phyloP scores from a whole-genome alignment of 805 yeast genomes.

The Kuraishia capsulata region DNA sequence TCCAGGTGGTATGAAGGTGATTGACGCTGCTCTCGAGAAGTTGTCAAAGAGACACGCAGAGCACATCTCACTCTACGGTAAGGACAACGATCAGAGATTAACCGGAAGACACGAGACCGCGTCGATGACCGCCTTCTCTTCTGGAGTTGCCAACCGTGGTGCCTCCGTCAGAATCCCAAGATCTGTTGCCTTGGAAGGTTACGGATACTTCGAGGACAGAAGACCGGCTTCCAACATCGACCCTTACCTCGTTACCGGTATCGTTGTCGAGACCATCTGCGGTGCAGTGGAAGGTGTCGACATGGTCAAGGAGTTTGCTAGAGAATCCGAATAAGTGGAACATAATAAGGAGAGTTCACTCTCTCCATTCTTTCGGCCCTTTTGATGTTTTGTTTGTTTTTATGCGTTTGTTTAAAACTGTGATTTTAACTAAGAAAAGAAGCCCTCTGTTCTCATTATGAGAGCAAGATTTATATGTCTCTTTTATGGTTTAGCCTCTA shows the following conservation, averaged over 20 bases:
- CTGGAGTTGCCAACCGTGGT: slow-evolving; percentile 99
- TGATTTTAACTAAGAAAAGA: no score
- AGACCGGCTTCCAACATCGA: slow-evolving; percentile 99
- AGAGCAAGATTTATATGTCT: no score
- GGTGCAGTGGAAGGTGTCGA: slow-evolving; percentile 94
- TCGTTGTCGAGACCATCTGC: slow-evolving; percentile 93
- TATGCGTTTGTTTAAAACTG: neutral
- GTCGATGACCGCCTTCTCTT: slow-evolving; percentile 78
- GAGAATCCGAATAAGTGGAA: slow-evolving; percentile 39
- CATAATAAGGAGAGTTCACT: no score
- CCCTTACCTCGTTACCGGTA: slow-evolving; percentile 97
- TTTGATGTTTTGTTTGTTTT: neutral
- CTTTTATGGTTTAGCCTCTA: no score
- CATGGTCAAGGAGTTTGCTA: slow-evolving; percentile 82
- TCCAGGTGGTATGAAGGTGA: slow-evolving; percentile 93
- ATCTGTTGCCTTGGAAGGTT: slow-evolving; percentile 96
- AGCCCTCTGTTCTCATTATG: no score
- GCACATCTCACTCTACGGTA: slow-evolving; percentile 91
- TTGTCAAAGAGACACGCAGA: slow-evolving; percentile 94
- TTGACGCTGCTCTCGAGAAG: slow-evolving; percentile 88
- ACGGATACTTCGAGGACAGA: slow-evolving; percentile 98
- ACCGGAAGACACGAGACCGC: slow-evolving; percentile 99
- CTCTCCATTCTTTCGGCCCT: neutral
- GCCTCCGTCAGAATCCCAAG: slow-evolving; percentile 98
- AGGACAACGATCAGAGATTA: slow-evolving; percentile 90